Evolutionary conservation across 352 stramenopile species (phyloP).

Genomic region (Phytopythium vexans): DNA sequence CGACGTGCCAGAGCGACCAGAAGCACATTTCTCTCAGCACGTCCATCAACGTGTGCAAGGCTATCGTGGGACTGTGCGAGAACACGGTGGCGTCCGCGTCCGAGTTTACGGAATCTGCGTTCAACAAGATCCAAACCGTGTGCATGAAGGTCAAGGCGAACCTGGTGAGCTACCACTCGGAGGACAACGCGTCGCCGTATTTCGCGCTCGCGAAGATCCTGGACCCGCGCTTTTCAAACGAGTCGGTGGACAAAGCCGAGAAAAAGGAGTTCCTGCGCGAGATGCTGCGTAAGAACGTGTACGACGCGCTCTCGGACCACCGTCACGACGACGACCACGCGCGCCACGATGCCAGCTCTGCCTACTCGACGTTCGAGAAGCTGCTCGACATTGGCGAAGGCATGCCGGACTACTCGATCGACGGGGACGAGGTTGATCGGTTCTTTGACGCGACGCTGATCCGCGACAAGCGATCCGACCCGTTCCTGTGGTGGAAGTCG

Average conservation of each 20-base stretch:
- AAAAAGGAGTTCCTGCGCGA: slow-evolving; percentile 78
- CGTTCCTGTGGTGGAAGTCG: slow-evolving; percentile 82
- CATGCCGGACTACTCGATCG: slow-evolving; percentile 73
- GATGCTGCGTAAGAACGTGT: slow-evolving; percentile 72
- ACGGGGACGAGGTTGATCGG: slow-evolving; percentile 76
- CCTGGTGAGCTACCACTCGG: slow-evolving; percentile 64
- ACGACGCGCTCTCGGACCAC: slow-evolving; percentile 54
- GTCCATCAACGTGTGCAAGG: slow-evolving; percentile 79
- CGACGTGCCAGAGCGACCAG: slow-evolving; percentile 72
- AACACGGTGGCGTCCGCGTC: slow-evolving; percentile 58
- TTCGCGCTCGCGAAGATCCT: slow-evolving; percentile 76
- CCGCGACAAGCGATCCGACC: slow-evolving; percentile 74
- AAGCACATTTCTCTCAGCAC: slow-evolving; percentile 80
- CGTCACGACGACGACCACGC: slow-evolving; percentile 51
- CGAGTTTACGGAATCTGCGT: slow-evolving; percentile 47
- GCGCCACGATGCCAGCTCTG: slow-evolving; percentile 56
- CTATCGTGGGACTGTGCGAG: slow-evolving; percentile 71
- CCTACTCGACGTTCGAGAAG: slow-evolving; percentile 82
- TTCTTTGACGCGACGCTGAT: slow-evolving; percentile 82
- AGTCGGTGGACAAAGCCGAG: slow-evolving; percentile 67
- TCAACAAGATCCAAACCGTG: slow-evolving; percentile 67
- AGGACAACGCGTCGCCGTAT: slow-evolving; percentile 56
- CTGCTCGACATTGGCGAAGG: slow-evolving; percentile 77
- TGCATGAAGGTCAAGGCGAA: slow-evolving; percentile 75
- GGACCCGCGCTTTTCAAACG: slow-evolving; percentile 76